These are phyloP conservation scores for Prillingera fragicola DNA, from an alignment of 1,284 basidiomycete species.

Conservation along the genomic window DNA sequence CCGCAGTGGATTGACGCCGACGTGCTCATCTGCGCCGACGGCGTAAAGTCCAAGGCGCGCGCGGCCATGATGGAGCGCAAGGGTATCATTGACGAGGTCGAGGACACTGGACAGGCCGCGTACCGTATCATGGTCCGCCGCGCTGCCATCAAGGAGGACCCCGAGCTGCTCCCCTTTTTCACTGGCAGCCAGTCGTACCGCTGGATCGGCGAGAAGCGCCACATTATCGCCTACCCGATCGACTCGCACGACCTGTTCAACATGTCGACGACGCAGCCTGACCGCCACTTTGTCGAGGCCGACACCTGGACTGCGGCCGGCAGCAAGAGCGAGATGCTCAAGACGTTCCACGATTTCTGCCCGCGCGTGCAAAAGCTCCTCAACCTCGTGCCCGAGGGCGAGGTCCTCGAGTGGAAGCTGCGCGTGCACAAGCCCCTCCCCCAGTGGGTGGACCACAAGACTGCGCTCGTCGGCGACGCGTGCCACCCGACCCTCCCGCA, in stretches of 20 bases:
- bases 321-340: conserved; percentile 37
- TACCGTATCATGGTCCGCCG: conserved; percentile 44
- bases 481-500: conserved; percentile 42
- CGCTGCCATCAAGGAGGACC: conserved; percentile 32
- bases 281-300: conserved; percentile 34
- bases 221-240: conserved; percentile 47
- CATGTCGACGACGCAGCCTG: conserved; percentile 44
- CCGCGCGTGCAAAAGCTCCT: conserved; percentile 41
- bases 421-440: conserved; percentile 39
- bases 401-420: conserved; percentile 46
- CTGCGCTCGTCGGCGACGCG: conserved; percentile 32
- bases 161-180: conserved; percentile 40
- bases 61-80: conserved; percentile 31
- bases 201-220: conserved; percentile 44
- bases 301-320: conserved; percentile 44
- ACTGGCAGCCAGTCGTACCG: conserved; percentile 34
- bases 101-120: conserved; percentile 46
- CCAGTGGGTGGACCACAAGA: conserved; percentile 37
- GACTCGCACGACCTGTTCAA: conserved; percentile 40
- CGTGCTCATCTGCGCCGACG: conserved; percentile 42
- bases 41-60: conserved; percentile 39
- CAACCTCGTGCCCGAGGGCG: conserved; percentile 34
- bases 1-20: conserved; percentile 40
- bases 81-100: conserved; percentile 38
- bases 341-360: conserved; percentile 38